These are phyloP conservation scores for Cryphonectria carpinicola DNA, from an alignment of 2,329 filamentous ascomycete species.

Conservation along the genomic window DNA sequence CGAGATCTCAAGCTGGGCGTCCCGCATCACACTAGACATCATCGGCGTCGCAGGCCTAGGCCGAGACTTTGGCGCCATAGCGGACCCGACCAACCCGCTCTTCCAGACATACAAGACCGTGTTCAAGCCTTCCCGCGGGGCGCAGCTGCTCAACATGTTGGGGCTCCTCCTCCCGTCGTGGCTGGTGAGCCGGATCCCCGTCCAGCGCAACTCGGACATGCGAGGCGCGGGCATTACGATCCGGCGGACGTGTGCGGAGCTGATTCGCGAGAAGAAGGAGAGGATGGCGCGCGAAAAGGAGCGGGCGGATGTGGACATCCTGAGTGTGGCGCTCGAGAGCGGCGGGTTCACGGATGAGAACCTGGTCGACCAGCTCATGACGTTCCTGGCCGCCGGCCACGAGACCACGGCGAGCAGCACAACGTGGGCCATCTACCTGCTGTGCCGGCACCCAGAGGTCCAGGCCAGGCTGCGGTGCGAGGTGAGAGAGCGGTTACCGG, in stretches of 20 bases:
- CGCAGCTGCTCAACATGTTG: constrained; percentile 61
- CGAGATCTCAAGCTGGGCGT: constrained; percentile 66
- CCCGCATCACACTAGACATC: constrained; percentile 73
- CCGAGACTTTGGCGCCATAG: constrained; percentile 69
- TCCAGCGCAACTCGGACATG: constrained; percentile 72
- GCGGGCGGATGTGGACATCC: constrained; percentile 68
- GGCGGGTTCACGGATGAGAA: constrained; percentile 78
- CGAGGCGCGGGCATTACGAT: constrained; percentile 58
- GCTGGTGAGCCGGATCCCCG: constrained; percentile 66
- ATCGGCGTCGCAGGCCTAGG: constrained; percentile 75
- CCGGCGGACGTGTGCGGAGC: constrained; percentile 65
- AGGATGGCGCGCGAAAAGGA: constrained; percentile 50
- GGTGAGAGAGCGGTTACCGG: constrained; percentile 63
- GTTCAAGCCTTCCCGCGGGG: constrained; percentile 56
- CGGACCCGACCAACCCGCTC: constrained; percentile 62
- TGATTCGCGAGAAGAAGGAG: constrained; percentile 73
- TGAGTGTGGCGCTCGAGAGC: constrained; percentile 78
- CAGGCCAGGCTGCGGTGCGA: constrained; percentile 71
- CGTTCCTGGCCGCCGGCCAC: constrained; percentile 81
- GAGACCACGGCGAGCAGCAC: constrained; percentile 78
- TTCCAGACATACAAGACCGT: constrained; percentile 59
- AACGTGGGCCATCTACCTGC: constrained; percentile 74
- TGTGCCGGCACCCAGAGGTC: constrained; percentile 67
- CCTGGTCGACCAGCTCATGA: constrained; percentile 89
- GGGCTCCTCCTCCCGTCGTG: constrained; percentile 65